These are phyloP conservation scores for Kodamaea suecica DNA, from an alignment of 1,139 yeast species.

Conservation along the genomic window DNA sequence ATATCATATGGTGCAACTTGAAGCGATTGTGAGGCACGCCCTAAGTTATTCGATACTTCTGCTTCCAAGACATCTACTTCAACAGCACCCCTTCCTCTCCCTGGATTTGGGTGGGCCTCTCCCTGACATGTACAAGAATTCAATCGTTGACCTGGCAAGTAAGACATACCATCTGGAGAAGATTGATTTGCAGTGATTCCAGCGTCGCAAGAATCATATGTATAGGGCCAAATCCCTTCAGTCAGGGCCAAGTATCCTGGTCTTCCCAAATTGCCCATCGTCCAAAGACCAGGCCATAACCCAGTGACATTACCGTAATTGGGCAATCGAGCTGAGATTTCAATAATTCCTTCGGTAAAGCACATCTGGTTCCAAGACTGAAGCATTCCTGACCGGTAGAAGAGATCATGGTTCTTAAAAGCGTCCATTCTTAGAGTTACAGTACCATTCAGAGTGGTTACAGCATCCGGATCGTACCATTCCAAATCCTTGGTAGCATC, in stretches of 20 bases:
- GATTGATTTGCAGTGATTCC: conserved; percentile 33
- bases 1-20: conserved; percentile 32
- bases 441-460: conserved; percentile 27
- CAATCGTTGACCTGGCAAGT: conserved; percentile 28
- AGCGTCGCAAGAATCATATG: conserved; percentile 31
- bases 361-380: conserved; percentile 30
- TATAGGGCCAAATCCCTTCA: conserved; percentile 32
- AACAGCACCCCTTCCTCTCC: conserved; percentile 30
- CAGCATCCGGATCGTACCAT: conserved; percentile 35
- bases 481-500: conserved; percentile 31
- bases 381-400: conserved; percentile 31
- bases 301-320: conserved; percentile 28
- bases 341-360: conserved; percentile 26
- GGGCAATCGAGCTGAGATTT: conserved; percentile 25
- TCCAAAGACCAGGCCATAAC: conserved; percentile 33
- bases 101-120: conserved; percentile 27
- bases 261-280: conserved; percentile 30
- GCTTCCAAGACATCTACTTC: conserved; percentile 30
- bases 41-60: conserved; percentile 18
- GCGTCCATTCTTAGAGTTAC: conserved; percentile 27
- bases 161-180: conserved; percentile 30
- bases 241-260: conserved; percentile 28
- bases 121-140: conserved; percentile 27
- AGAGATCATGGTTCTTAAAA: conserved; percentile 25
- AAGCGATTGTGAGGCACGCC: conserved; percentile 28